A percentile compares a stretch with the other conserved stretches of the same genome.
Evolutionary conservation across 805 yeast genomes (phyloP).

Genomic region (Candida nitratophila): DNA sequence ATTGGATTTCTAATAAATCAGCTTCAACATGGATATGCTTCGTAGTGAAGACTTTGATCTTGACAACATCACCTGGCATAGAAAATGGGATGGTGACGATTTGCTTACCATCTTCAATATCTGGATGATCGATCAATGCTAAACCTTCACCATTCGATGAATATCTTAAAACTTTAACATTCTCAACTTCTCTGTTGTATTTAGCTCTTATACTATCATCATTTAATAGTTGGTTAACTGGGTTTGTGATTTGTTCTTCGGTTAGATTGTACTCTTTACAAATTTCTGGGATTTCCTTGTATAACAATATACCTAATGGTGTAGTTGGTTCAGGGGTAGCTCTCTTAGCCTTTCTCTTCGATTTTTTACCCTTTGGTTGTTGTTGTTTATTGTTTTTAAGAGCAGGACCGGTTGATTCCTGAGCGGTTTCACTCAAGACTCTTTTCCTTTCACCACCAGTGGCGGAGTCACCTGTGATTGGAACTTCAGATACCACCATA

Average conservation of each 20-base stretch:
- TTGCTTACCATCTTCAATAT: constrained; percentile 35
- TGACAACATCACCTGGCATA: constrained; percentile 76
- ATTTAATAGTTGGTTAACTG: constrained; percentile 58
- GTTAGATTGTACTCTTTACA: constrained; percentile 35
- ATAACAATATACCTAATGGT: constrained; percentile 66
- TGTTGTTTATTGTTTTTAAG: background rate
- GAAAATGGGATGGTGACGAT: constrained; percentile 81
- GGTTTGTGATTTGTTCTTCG: constrained; percentile 49
- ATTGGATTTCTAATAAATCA: constrained; percentile 47
- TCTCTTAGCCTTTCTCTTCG: constrained; percentile 48
- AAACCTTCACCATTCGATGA: constrained; percentile 87
- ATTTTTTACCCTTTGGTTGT: constrained; percentile 14
- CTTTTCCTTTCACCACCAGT: background rate
- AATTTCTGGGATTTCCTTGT: constrained; percentile 62
- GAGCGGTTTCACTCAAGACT: background rate
- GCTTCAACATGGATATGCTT: constrained; percentile 69
- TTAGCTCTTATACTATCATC: constrained; percentile 37
- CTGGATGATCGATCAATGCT: constrained; percentile 61
- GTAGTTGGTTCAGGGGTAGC: constrained; percentile 69
- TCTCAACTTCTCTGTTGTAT: constrained; percentile 52
- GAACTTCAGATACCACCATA: no score
- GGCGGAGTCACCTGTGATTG: background rate
- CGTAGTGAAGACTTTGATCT: constrained; percentile 66
- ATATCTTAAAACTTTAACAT: constrained; percentile 50
- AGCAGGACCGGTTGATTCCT: no score